Evolutionary conservation across 2,329 filamentous ascomycete species (phyloP).

Genomic region (Diplodia corticola): DNA sequence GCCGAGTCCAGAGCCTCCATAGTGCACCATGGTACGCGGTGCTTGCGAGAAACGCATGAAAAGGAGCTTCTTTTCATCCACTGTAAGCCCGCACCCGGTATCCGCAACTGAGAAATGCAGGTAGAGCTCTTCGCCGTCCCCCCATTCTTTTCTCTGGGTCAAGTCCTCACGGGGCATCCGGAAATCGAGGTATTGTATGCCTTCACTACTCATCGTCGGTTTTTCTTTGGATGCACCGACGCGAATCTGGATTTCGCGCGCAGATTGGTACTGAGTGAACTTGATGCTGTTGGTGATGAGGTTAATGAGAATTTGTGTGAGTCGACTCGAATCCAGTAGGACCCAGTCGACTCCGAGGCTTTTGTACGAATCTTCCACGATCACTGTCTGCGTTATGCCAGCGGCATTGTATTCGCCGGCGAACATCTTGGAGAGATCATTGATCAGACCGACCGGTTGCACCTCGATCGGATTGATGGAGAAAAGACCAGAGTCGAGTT

Average conservation of each 20-base stretch:
- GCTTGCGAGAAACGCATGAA: constrained; percentile 31
- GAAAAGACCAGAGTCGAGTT: constrained; percentile 30
- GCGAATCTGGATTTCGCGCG: constrained; percentile 35
- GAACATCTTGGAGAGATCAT: constrained; percentile 30
- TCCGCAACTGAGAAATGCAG: constrained; percentile 36
- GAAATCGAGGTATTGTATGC: constrained; percentile 19
- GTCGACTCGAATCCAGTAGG: constrained; percentile 24
- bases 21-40: constrained; percentile 68
- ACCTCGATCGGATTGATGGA: constrained; percentile 28
- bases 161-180: constrained; percentile 17
- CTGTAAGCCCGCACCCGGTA: constrained; percentile 36
- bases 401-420: constrained; percentile 29
- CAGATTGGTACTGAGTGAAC: constrained; percentile 31
- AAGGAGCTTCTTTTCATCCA: constrained; percentile 34
- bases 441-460: constrained; percentile 26
- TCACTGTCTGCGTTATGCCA: constrained; percentile 22
- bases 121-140: constrained; percentile 32
- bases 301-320: constrained; percentile 33
- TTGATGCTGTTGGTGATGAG: constrained; percentile 37
- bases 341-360: constrained; percentile 26
- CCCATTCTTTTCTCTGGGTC: constrained; percentile 31
- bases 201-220: constrained; percentile 11
- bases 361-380: constrained; percentile 24
- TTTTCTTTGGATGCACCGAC: constrained; percentile 31
- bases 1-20: constrained; percentile 71